Evolutionary conservation across 192 early-diverging fungal genomes (phyloP), one percentile per base, ranked within the genome.

Genomic region (Gamsiella multidivaricata): DNA sequence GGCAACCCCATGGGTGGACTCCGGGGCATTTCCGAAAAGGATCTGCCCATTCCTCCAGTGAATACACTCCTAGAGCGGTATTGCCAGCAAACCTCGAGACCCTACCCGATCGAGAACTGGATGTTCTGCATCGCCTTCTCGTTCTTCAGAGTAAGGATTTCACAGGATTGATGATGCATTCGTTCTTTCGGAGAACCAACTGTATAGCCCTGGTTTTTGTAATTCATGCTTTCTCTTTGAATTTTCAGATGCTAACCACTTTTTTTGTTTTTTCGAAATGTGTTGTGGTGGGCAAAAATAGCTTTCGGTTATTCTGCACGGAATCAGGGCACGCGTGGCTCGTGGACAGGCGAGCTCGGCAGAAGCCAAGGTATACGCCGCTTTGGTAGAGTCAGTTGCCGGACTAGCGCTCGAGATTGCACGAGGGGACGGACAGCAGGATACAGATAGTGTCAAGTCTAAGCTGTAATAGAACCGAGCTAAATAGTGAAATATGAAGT

Each of bases 341-440:
- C 86, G 89, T 64, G 91, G 92, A 61, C 97, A 98, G 81, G 95
- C 95, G 10, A 92, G 90, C 59, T 96, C 95, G 41, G 84, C 82
- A 25, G 55, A 86, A 51, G 88, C 88, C 18, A 65, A 70, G 52
- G 14, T 51, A 12, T 80, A 81, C 57, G 86, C 82, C 9, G 25
- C 29, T 18, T 31, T 80, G n/a, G 87, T 90, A 63, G 83, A 84
- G 34, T 59, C 79, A 56, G 55, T 88, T 61, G 63, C 84, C 31
- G 10, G 74, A 56, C 65, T 90, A 22, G 87, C 89, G 3, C 81
- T 93, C 41, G 75, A 88, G 2, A 89, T 93, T 75, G 87, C 91
- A 3, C 86, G 88, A 36, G 58, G 82, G 57, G 83, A 82, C 18
- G 83, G 87, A 25, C 25, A 69, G 42, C 29, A 29, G 36, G 42